Base-by-base conservation (phyloP, 177 flowering plant genomes). In the Vitis hybrid region DNA sequence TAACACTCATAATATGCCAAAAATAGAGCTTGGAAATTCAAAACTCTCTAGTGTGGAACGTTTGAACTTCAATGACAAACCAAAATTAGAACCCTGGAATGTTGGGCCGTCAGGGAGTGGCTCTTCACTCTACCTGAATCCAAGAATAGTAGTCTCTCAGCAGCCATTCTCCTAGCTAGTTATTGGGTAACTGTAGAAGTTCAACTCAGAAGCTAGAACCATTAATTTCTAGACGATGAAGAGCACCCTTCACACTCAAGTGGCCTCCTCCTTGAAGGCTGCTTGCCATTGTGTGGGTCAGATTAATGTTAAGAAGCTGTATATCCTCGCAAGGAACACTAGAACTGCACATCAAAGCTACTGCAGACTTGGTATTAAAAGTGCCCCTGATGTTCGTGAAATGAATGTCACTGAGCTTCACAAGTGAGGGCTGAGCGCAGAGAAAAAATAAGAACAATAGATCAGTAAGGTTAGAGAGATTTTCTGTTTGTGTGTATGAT, bases 331-430 rank as follows among this genome's bases (percentile, higher is more conserved):
- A 80, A 4, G 84, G 75, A 2, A 48, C 68, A 5, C 17, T 58
- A 10, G 75, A 7, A 54, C 80, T 82, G 76, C 83, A 81, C 17
- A 49, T 30, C 34, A 83, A 50, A n/a, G 65, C 60, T 15, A 74
- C 81, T 58, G 73, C 74, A 54, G 32, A 52, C 54, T 74, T 50
- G 13, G 75, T 69, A 19, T 74, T 74, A 23, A 76, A 78, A 6
- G 80, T 78, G 17, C 85, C 83, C 3, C 60, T 78, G 11, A 84
- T 78, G 69, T 82, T 80, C 67, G 55, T 72, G 72, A 78, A 72
- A 10, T 30, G 8, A 9, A 82, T 60, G 60, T 77, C 51, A 11
- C 67, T 64, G 18, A 82, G 66, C 71, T 72, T 62, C 69, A 82
- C 82, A 13, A 26, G 61, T 5, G 85, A 82, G 2, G 85, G 72